Percentiles rank a stretch among this genome's conserved stretches.
phyloP scores from a whole-genome alignment of 2,329 filamentous ascomycete species.

The Fusarium tricinctum region DNA sequence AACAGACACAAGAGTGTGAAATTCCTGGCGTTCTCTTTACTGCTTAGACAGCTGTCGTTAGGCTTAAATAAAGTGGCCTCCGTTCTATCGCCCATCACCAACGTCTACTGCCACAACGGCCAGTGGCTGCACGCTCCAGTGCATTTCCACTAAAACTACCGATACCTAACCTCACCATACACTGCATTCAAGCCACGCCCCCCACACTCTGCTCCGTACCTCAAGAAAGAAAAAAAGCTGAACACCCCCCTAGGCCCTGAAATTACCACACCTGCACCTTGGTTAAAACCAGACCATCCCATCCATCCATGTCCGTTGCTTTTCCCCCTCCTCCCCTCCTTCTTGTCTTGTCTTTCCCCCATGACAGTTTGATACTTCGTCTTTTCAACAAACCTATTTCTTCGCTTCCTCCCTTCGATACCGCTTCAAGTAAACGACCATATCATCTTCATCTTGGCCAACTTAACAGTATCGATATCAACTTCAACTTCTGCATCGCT shows the following conservation, averaged over 20 bases:
- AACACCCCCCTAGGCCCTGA: constrained; percentile 42
- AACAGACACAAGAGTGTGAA: background rate
- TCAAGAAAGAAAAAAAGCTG: constrained; percentile 32
- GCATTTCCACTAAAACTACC: constrained; percentile 31
- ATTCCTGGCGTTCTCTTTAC: background rate
- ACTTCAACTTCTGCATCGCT: constrained; percentile 10
- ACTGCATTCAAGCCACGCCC: constrained; percentile 27
- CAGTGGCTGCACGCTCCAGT: constrained; percentile 25
- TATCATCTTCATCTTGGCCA: constrained; percentile 12
- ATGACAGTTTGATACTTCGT: constrained; percentile 46
- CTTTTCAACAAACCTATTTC: constrained; percentile 34
- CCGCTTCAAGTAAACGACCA: constrained; percentile 33
- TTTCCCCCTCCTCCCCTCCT: constrained; percentile 49
- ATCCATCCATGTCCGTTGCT: constrained; percentile 46
- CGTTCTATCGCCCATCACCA: constrained; percentile 1
- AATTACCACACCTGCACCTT: constrained; percentile 48
- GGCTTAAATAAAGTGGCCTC: constrained; percentile 8
- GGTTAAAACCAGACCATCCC: constrained; percentile 52
- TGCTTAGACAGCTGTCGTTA: background rate
- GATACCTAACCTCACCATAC: constrained; percentile 4
- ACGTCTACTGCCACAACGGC: constrained; percentile 27
- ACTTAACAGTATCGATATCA: constrained; percentile 14
- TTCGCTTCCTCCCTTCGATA: constrained; percentile 34
- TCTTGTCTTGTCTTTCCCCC: constrained; percentile 37
- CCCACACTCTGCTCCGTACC: constrained; percentile 19